These are phyloP conservation scores for Cryptococcus hybrid DNA, from an alignment of 1,284 basidiomycete species.

Conservation along the genomic window DNA sequence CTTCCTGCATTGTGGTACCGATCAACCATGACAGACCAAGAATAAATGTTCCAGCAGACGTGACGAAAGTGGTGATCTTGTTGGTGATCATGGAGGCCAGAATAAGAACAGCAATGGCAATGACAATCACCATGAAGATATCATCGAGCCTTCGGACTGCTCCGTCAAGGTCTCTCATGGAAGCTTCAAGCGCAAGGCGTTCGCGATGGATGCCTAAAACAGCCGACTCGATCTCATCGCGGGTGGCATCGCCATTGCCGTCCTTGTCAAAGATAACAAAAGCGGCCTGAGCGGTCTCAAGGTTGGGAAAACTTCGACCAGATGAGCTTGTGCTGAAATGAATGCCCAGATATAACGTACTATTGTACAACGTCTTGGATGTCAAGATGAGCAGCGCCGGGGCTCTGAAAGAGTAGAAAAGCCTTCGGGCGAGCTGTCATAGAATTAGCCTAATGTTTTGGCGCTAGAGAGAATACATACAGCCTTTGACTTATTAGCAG, in stretches of 20 bases:
- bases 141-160: conserved; percentile 68
- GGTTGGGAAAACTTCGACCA: conserved; percentile 57
- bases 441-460: not conserved
- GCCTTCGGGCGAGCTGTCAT: conserved; percentile 67
- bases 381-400: conserved; percentile 62
- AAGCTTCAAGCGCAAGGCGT: conserved; percentile 76
- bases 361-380: conserved; percentile 70
- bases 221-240: conserved; percentile 74
- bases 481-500: conserved; percentile 77
- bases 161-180: conserved; percentile 87
- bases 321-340: no score
- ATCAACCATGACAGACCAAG: conserved; percentile 90
- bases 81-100: conserved; percentile 71
- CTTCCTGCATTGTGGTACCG: conserved; percentile 59
- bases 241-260: conserved; percentile 70
- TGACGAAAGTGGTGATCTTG: conserved; percentile 68
- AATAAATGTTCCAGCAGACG: conserved; percentile 75
- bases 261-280: conserved; percentile 84
- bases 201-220: conserved; percentile 83
- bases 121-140: conserved; percentile 54
- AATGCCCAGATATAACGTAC: no score
- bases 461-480: conserved; percentile 43
- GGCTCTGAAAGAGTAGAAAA: conserved; percentile 83
- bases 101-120: conserved; percentile 68
- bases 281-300: conserved; percentile 63